Base-by-base conservation (phyloP, 257 asterid genomes). In the Agastache rugosa region DNA sequence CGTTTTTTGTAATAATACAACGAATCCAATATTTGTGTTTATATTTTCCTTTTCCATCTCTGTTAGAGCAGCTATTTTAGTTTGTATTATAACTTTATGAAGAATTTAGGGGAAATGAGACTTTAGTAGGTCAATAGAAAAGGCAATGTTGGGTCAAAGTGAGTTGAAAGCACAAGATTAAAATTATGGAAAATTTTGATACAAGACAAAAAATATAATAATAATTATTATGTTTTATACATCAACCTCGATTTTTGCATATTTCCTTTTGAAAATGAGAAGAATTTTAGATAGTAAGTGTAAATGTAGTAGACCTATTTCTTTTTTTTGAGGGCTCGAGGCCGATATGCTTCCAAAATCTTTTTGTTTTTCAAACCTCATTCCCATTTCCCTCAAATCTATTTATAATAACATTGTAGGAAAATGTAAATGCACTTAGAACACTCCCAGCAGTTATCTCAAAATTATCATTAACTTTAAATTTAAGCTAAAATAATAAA, bases 321-420 rank as follows among this genome's bases (percentile, higher is more conserved):
- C 35, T 31, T 37, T 17, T 17, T 63, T 78, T 86, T 71, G 75
- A 67, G 83, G 86, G 85, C 87, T 84, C 83, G 83, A 82, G 83
- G 83, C 68, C 66, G 7, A 50, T 74, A 66, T 74, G 37, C 74
- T 74, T 70, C 75, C 77, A 58, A 74, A 69, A 14, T 65, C 44
- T 17, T 56, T 63, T 56, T 63, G 23, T 73, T 74, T 61, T 9
- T 37, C 27, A 48, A 31, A 73, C 14, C 62, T 17, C 70, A 63
- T 41, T 54, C 62, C 42, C 27, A n/a, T 8, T 42, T 69, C 23
- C 25, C 58, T 10, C 39, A 3, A 34, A 34, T n/a, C n/a, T 34
- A 35, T 34, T 62, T 35, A 4, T n/a, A 34, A 31, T 8, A n/a
- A n/a, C n/a, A 35, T 3, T n/a, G 2, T 23, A 25, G 39, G 17